Percentiles rank a stretch among this genome's conserved stretches.
phyloP scores from a whole-genome alignment of 176 grass and related monocot species.

The Aechmea fasciata region DNA sequence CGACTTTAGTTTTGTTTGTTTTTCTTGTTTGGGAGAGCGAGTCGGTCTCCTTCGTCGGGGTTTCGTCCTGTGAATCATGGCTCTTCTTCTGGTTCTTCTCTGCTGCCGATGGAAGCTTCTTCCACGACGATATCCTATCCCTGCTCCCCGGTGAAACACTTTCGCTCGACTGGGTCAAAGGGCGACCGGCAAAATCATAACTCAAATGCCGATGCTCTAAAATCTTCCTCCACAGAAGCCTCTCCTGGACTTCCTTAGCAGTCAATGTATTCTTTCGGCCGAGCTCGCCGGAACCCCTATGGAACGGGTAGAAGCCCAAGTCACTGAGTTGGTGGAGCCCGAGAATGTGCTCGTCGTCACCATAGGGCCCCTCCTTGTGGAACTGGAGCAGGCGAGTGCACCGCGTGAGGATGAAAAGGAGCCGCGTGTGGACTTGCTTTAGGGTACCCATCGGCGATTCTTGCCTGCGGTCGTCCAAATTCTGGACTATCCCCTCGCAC shows the following conservation, averaged over 20 bases:
- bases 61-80: conserved; percentile 18
- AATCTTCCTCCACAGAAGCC: conserved; percentile 55
- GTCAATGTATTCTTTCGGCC: conserved; percentile 50
- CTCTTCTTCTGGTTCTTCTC: conserved; percentile 47
- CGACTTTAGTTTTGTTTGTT: conserved; percentile 33
- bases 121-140: conserved; percentile 79
- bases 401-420: conserved; percentile 91
- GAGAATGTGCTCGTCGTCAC: conserved; percentile 31
- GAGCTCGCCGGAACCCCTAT: conserved; percentile 33
- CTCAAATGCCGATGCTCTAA: conserved; percentile 60
- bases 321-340: conserved; percentile 77
- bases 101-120: conserved; percentile 84
- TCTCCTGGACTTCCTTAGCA: conserved; percentile 67
- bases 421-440: conserved; percentile 65
- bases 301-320: conserved; percentile 54
- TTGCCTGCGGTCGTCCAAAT: conserved; percentile 71
- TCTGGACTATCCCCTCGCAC: conserved; percentile 75
- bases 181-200: conserved; percentile 40
- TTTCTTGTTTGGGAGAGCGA: conserved; percentile 16
- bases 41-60: conserved; percentile 32
- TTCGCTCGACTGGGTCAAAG: conserved; percentile 13
- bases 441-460: conserved; percentile 46
- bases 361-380: conserved; percentile 49
- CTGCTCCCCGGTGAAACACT: conserved; percentile 30
- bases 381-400: conserved; percentile 89